phyloP scores from a whole-genome alignment of 1,284 basidiomycete genomes.

The Leucocoprinus gongylophorus region DNA sequence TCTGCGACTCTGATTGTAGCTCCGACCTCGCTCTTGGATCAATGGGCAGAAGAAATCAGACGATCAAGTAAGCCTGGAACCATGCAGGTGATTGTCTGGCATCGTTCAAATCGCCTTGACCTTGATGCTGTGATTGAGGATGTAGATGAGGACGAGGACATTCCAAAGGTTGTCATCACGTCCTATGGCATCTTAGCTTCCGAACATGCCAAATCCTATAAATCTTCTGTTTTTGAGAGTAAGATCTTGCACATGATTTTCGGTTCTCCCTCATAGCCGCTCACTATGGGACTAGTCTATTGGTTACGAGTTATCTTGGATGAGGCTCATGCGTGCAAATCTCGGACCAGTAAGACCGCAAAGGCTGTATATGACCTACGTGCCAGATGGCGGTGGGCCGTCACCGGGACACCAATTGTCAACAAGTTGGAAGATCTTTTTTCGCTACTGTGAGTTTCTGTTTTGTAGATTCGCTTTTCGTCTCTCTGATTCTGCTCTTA shows the following conservation, averaged over 20 bases:
- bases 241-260: conserved; percentile 20
- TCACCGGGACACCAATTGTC: conserved; percentile 95
- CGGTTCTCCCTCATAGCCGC: conserved; percentile 7
- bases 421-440: conserved; percentile 93
- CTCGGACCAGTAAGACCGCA: conserved; percentile 82
- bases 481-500: conserved; percentile 24
- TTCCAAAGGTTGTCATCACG: conserved; percentile 73
- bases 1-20: conserved; percentile 87
- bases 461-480: not conserved
- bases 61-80: conserved; percentile 66
- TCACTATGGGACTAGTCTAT: conserved; percentile 42
- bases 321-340: conserved; percentile 96
- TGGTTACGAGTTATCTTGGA: conserved; percentile 81
- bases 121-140: conserved; percentile 56
- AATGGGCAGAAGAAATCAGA: conserved; percentile 88
- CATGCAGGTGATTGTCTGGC: conserved; percentile 73
- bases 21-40: conserved; percentile 83
- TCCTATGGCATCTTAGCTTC: conserved; percentile 86
- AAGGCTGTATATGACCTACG: conserved; percentile 85
- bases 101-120: conserved; percentile 77
- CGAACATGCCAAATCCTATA: conserved; percentile 65
- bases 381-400: conserved; percentile 81
- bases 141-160: conserved; percentile 39
- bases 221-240: conserved; percentile 71
- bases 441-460: conserved; percentile 62